Percentiles rank a stretch among this genome's conserved stretches.
These are phyloP conservation scores for Plenodomus lindquistii DNA, from an alignment of 2,329 filamentous ascomycete species.

Conservation along the genomic window DNA sequence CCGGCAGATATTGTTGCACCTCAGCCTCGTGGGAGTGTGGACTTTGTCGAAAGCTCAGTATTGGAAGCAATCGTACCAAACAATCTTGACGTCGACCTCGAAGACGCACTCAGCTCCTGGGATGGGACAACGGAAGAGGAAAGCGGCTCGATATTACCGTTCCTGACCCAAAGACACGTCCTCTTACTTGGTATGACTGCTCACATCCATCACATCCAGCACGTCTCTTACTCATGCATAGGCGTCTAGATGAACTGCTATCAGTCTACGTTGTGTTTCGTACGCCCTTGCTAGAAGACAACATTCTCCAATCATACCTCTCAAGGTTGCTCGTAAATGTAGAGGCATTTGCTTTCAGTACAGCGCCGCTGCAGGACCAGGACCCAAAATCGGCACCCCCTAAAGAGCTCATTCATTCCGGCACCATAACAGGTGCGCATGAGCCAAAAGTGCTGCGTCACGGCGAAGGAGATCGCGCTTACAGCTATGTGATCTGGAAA, in stretches of 20 bases:
- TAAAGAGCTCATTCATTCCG: conserved; percentile 64
- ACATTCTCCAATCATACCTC: conserved; percentile 62
- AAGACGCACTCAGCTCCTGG: conserved; percentile 48
- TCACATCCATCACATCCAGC: conserved; percentile 43
- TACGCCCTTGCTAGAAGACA: conserved; percentile 63
- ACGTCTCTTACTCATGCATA: conserved; percentile 56
- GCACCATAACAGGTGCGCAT: conserved; percentile 37
- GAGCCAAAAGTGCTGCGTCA: conserved; percentile 38
- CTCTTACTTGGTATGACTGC: conserved; percentile 70
- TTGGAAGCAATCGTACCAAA: conserved; percentile 46
- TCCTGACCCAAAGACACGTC: conserved; percentile 64
- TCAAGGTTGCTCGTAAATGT: conserved; percentile 67
- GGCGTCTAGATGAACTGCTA: conserved; percentile 70
- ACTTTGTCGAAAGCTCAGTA: conserved; percentile 45
- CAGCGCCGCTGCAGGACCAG: conserved; percentile 49
- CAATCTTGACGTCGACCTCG: conserved; percentile 40
- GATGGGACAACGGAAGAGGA: conserved; percentile 51
- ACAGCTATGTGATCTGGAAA: conserved; percentile 47
- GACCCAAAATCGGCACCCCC: conserved; percentile 41
- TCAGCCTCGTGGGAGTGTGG: conserved; percentile 36
- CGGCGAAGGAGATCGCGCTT: conserved; percentile 24
- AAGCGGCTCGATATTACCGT: conserved; percentile 55
- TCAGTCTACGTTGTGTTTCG: conserved; percentile 70
- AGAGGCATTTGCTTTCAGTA: conserved; percentile 65
- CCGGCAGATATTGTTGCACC: conserved; percentile 19